Evolutionary conservation across 768 basidiomycete species (phyloP).

Genomic region (Suillus subluteus): DNA sequence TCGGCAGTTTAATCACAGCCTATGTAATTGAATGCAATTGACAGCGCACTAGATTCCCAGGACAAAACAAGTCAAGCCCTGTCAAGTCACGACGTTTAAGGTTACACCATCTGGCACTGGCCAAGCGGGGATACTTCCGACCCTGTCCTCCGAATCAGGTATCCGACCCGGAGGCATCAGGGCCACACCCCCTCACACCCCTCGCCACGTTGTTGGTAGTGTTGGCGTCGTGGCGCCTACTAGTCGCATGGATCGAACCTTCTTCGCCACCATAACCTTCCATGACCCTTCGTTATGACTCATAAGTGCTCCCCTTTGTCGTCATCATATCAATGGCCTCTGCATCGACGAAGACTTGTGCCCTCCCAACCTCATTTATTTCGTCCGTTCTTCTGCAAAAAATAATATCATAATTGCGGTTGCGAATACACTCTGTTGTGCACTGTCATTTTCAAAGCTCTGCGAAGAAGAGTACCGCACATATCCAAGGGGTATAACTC

Average conservation of each 20-base stretch:
- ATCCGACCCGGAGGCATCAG: not conserved
- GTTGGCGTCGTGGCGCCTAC: not conserved
- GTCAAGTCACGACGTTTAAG: not conserved
- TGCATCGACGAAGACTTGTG: not conserved
- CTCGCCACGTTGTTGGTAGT: not conserved
- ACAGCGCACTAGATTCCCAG: not conserved
- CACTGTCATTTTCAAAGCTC: not conserved
- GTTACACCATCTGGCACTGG: not conserved
- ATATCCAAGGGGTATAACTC: not conserved
- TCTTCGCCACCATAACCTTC: not conserved
- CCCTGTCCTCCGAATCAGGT: not conserved
- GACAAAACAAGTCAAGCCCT: constrained; percentile 1
- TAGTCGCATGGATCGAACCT: not conserved
- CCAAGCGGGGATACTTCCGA: constrained; percentile 5
- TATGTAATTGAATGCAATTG: constrained; percentile 1
- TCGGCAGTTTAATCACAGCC: not conserved
- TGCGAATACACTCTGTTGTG: not conserved
- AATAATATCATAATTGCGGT: not conserved
- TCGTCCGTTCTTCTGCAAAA: not conserved
- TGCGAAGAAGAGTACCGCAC: not conserved
- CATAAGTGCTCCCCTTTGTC: not conserved
- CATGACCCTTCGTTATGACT: not conserved
- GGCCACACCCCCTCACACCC: not conserved
- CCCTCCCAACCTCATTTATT: not conserved
- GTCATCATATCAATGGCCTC: not conserved